A percentile compares a stretch with the other conserved stretches of the same genome.
phyloP scores from a whole-genome alignment of 2,329 filamentous ascomycete genomes.

The Aaosphaeria arxii region DNA sequence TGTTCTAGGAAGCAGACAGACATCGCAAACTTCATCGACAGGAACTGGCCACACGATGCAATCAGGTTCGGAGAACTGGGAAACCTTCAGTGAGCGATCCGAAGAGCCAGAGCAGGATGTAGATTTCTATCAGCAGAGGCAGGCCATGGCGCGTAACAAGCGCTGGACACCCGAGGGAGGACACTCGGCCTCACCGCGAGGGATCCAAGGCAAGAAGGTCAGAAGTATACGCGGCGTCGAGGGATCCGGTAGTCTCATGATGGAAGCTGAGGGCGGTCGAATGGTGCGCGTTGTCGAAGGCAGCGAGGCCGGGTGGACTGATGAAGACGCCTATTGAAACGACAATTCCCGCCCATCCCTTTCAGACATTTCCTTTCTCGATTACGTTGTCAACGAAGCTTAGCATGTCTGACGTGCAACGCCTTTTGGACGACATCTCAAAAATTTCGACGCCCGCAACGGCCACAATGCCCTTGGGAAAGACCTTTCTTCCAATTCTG shows the following conservation, averaged over 20 bases:
- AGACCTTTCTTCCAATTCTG: no score
- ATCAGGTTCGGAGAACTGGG: slow-evolving; percentile 94
- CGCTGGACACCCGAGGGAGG: slow-evolving; percentile 48
- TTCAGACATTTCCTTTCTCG: slow-evolving; percentile 4
- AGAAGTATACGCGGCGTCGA: slow-evolving; percentile 47
- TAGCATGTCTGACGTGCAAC: slow-evolving; percentile 8
- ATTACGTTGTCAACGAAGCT: slow-evolving; percentile 7
- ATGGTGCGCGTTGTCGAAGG: slow-evolving; percentile 46
- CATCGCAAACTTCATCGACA: slow-evolving; percentile 64
- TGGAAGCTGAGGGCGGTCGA: slow-evolving; percentile 42
- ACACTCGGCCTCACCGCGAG: slow-evolving; percentile 29
- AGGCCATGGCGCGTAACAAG: slow-evolving; percentile 67
- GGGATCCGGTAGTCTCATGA: slow-evolving; percentile 27
- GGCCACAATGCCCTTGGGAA: no score
- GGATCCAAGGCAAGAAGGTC: slow-evolving; percentile 34
- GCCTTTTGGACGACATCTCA: not conserved
- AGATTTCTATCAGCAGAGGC: slow-evolving; percentile 74
- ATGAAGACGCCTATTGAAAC: slow-evolving; percentile 42
- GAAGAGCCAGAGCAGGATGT: slow-evolving; percentile 66
- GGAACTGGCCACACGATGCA: slow-evolving; percentile 56
- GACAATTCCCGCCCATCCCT: not conserved
- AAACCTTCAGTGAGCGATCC: slow-evolving; percentile 86
- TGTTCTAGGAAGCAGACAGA: slow-evolving; percentile 56
- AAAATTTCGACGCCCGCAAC: no score
- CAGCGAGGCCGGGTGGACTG: slow-evolving; percentile 54